These are phyloP conservation scores for Cyclotella sp. DNA, from an alignment of 108 stramenopile species.

Conservation along the genomic window DNA sequence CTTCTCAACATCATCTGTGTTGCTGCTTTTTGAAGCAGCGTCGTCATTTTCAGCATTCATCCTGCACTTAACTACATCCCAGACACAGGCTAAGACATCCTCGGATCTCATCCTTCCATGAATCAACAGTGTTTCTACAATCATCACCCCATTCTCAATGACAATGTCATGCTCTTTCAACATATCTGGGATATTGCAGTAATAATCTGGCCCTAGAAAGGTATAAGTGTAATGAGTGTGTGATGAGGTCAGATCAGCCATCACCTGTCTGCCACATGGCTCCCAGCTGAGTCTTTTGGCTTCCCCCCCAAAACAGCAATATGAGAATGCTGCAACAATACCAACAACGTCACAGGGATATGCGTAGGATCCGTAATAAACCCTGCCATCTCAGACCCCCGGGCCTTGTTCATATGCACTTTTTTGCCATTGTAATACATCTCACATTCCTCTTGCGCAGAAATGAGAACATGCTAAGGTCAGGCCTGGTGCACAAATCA, in stretches of 20 bases:
- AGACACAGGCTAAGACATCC: constrained; percentile 58
- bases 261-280: constrained; percentile 6
- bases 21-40: constrained; percentile 2
- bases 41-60: constrained; percentile 8
- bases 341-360: constrained; percentile 74
- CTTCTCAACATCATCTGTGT: constrained; percentile 17
- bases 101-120: constrained; percentile 69
- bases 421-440: constrained; percentile 23
- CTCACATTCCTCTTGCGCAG: not conserved
- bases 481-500: no score
- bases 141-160: constrained; percentile 63
- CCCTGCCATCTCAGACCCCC: constrained; percentile 49
- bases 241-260: constrained; percentile 26
- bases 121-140: constrained; percentile 68
- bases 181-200: constrained; percentile 67
- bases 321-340: constrained; percentile 76
- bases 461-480: no score
- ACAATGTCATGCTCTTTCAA: constrained; percentile 61
- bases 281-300: not conserved
- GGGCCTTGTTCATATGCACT: constrained; percentile 49
- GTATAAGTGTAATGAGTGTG: constrained; percentile 58
- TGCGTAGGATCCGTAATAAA: constrained; percentile 54
- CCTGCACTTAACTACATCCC: constrained; percentile 37
- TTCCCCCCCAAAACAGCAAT: constrained; percentile 48
- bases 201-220: constrained; percentile 62